Conservation (phyloP, 139 green algal genomes). For the Pleodorina starrii region DNA sequence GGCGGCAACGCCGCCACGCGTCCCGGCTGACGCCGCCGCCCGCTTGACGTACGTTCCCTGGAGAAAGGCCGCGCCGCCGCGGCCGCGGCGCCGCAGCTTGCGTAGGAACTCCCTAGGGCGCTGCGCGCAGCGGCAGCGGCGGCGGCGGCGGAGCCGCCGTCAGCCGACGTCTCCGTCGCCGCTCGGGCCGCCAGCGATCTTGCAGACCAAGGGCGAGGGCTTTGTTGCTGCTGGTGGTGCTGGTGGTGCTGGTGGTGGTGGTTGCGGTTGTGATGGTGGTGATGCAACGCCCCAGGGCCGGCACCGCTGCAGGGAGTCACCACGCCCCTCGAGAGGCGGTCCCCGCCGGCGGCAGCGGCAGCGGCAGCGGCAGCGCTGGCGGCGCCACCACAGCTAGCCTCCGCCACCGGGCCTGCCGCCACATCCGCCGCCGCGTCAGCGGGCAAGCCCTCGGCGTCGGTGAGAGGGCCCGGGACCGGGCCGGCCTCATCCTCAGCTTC, state of each 20-base stretch:
- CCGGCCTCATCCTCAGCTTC: not conserved
- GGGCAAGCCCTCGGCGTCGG: not conserved
- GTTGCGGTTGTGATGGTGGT: not conserved
- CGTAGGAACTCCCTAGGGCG: not conserved
- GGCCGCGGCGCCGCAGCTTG: not conserved
- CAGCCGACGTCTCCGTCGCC: not conserved
- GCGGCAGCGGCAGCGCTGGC: not conserved
- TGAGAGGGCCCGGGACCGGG: not conserved
- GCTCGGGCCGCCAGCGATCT: not conserved
- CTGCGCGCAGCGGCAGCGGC: not conserved
- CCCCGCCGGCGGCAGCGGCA: not conserved
- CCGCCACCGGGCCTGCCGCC: not conserved
- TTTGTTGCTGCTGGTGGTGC: not conserved
- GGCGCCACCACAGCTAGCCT: not conserved
- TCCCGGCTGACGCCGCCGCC: not conserved
- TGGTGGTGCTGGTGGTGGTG: not conserved
- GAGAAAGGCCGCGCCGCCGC: constrained; percentile 7
- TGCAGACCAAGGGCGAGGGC: not conserved
- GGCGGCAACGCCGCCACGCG: not conserved
- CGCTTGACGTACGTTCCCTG: not conserved
- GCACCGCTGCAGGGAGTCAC: too few species aligned
- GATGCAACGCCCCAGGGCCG: too few species aligned
- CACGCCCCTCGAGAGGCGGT: not conserved
- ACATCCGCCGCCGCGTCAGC: not conserved
- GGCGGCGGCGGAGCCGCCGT: not conserved